phyloP scores from a whole-genome alignment of 2,329 filamentous ascomycete species.

The Aspergillus novoparasiticus region DNA sequence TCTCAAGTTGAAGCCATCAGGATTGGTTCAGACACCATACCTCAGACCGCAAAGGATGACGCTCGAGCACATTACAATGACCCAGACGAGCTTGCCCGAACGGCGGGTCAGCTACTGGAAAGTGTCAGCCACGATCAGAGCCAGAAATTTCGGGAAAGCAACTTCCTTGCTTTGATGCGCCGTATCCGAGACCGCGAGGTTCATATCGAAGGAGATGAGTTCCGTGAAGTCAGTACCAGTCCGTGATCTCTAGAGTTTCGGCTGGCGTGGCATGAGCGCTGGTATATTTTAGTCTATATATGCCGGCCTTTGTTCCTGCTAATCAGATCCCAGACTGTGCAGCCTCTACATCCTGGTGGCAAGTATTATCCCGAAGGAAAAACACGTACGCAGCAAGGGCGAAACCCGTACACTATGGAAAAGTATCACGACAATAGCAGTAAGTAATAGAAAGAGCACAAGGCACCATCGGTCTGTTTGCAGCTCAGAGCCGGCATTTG shows the following conservation, averaged over 20 bases:
- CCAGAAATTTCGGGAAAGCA: conserved; percentile 76
- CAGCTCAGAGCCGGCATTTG: not conserved
- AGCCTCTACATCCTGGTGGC: conserved; percentile 52
- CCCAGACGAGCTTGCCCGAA: conserved; percentile 70
- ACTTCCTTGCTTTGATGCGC: conserved; percentile 76
- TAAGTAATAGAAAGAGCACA: conserved; percentile 25
- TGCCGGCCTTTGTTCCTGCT: conserved; percentile 36
- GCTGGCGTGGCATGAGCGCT: conserved; percentile 38
- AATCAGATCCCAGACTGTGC: conserved; percentile 39
- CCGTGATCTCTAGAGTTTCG: conserved; percentile 41
- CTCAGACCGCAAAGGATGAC: conserved; percentile 36
- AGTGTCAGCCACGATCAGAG: conserved; percentile 69
- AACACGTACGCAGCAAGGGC: conserved; percentile 14
- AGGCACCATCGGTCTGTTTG: conserved; percentile 13
- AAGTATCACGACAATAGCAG: conserved; percentile 20
- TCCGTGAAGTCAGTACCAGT: conserved; percentile 50
- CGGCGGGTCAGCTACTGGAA: conserved; percentile 70
- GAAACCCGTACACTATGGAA: conserved; percentile 9
- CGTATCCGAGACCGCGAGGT: conserved; percentile 72
- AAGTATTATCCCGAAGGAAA: conserved; percentile 45
- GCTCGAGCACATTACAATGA: conserved; percentile 45
- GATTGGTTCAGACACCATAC: conserved; percentile 49
- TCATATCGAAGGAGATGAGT: conserved; percentile 68
- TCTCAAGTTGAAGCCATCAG: conserved; percentile 30
- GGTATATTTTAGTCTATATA: conserved; percentile 39